These are phyloP conservation scores for Oryza rufipogon DNA, from an alignment of 176 grass and related monocot species.

Conservation along the genomic window DNA sequence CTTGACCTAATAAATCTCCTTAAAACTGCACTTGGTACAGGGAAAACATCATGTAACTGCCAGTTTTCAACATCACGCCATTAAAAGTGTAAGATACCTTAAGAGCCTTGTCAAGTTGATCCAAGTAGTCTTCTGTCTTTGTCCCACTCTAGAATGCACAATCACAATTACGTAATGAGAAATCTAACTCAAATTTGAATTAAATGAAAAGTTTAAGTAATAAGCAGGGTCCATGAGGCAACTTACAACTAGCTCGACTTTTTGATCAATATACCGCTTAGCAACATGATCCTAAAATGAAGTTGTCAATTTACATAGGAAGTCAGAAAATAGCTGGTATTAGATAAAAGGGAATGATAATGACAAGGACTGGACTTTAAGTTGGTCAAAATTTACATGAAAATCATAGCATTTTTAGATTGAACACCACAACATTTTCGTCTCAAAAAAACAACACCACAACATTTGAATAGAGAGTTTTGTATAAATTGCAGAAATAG, in stretches of 20 bases:
- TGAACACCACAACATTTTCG: background rate
- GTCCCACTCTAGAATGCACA: constrained; percentile 68
- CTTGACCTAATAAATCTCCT: background rate
- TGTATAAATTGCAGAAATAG: constrained; percentile 1
- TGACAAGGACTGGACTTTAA: background rate
- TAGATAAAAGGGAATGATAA: constrained; percentile 14
- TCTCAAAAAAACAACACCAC: background rate
- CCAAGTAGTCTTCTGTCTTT: constrained; percentile 81
- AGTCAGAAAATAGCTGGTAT: background rate
- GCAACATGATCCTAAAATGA: constrained; percentile 67
- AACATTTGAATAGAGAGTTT: background rate
- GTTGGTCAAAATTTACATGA: background rate
- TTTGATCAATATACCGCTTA: constrained; percentile 80
- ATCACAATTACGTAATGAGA: constrained; percentile 27
- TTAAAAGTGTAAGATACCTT: constrained; percentile 52
- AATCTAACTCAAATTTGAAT: constrained; percentile 29
- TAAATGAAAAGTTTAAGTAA: background rate
- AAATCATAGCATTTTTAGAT: background rate
- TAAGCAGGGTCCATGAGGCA: background rate
- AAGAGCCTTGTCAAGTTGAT: constrained; percentile 80
- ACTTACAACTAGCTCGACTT: constrained; percentile 84
- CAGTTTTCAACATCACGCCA: background rate
- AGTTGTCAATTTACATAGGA: constrained; percentile 25
- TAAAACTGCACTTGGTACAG: background rate
- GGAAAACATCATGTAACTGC: background rate